Base-by-base conservation (phyloP, 805 yeast genomes). In the Yamadazyma olivae region DNA sequence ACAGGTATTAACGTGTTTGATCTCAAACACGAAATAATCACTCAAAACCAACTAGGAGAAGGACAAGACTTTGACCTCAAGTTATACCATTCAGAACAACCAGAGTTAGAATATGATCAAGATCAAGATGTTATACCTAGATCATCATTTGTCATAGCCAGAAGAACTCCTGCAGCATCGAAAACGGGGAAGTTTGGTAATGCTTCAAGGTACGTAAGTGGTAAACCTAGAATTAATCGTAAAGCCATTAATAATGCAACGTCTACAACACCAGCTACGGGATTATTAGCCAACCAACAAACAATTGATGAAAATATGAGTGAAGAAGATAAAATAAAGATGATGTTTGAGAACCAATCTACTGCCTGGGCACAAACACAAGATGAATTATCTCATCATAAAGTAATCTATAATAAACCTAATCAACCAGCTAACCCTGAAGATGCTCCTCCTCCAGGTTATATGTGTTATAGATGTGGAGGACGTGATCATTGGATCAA, bases 1-100 rank as follows among this genome's bases (percentile, higher is more conserved):
- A 91, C 99, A 0, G 97, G 98, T 19, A 79, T 93, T 27, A 87
- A 95, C 2, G 95, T 90, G 1, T 93, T 91, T 62, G 99, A 93
- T 54, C 66, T 93, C 41, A 93, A 93, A 61, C 80, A 91, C 43
- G 98, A 93, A 49, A 88, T 93, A 34, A 83, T 93, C 28, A 59
- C 73, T 14, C 86, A 80, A 26, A 91, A 90, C 59, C 84, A 79
- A 49, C 68, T 93, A 12, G 88, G 90, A 5, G 81, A 80, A 41
- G 95, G 96, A 1, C 75, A 81, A 2, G 96, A 87, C 53, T 89
- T 90, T 50, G 93, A 87, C 54, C 64, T 93, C 26, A 62, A 75
- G 30, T 52, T 93, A 13, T 84, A 75, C 54, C 83, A 81, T 49
- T 58, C 56, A 46, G 73, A 68, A 35, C 71, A 61, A 36, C 81